These are phyloP conservation scores for Verticillium tricorpus DNA, from an alignment of 2,329 filamentous ascomycete genomes.

Conservation along the genomic window DNA sequence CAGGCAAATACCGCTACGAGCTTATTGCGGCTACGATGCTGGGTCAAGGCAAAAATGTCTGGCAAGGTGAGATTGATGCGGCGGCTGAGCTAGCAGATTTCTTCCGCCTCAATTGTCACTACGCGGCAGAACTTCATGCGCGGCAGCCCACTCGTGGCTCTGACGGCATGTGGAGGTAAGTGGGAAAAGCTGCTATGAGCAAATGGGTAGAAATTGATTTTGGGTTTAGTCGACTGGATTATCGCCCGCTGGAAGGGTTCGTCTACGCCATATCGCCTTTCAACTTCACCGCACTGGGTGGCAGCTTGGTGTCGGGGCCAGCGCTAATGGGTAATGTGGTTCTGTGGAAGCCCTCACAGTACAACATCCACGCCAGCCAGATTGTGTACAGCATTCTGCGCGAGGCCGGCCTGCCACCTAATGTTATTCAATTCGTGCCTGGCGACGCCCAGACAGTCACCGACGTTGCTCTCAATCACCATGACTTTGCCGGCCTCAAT, in stretches of 20 bases:
- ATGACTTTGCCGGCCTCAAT: slow-evolving; percentile 30
- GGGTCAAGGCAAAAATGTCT: slow-evolving; percentile 34
- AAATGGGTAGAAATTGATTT: not conserved
- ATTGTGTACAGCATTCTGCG: slow-evolving; percentile 32
- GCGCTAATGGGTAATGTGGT: slow-evolving; percentile 35
- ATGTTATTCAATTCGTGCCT: slow-evolving; percentile 32
- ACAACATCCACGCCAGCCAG: slow-evolving; percentile 25
- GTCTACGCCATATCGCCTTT: slow-evolving; percentile 36
- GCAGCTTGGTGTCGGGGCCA: slow-evolving; percentile 27
- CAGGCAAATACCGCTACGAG: slow-evolving; percentile 20
- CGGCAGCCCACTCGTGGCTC: slow-evolving; percentile 27
- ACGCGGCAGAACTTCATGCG: slow-evolving; percentile 27
- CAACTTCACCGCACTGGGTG: slow-evolving; percentile 37
- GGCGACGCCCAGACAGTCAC: slow-evolving; percentile 32
- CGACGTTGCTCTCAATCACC: slow-evolving; percentile 24
- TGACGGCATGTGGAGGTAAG: slow-evolving; percentile 22
- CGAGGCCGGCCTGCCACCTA: slow-evolving; percentile 32
- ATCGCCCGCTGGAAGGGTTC: slow-evolving; percentile 34
- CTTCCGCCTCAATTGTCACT: slow-evolving; percentile 26
- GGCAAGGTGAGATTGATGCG: slow-evolving; percentile 33
- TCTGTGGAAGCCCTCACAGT: slow-evolving; percentile 34
- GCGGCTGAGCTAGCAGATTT: slow-evolving; percentile 31
- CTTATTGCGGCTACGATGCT: slow-evolving; percentile 34
- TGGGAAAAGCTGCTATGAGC: not conserved
- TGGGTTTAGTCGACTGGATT: slow-evolving; percentile 22